A percentile compares a stretch with the other conserved stretches of the same genome.
phyloP scores from a whole-genome alignment of 441 rosid genomes.

The Pelargonium cotyledonis region DNA sequence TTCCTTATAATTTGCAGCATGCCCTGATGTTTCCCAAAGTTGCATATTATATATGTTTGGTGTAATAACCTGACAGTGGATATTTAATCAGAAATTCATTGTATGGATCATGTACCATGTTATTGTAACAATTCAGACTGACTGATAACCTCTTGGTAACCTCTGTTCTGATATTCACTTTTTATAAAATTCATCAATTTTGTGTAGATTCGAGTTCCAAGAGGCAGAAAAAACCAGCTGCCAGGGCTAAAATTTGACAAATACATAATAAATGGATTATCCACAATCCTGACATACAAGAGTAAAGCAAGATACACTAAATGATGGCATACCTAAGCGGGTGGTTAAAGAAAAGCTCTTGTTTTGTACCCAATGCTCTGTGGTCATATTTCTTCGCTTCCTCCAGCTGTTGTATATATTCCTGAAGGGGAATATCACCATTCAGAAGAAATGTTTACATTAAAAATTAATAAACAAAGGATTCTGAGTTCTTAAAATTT shows the following conservation, averaged over 20 bases:
- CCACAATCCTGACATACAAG: conserved; percentile 12
- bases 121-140: conserved; percentile 15
- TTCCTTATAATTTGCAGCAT: conserved; percentile 94
- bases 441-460: not conserved
- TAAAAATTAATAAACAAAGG: too few relatives aligned
- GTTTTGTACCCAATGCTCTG: conserved; percentile 77
- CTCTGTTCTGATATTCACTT: conserved; percentile 69
- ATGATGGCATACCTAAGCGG: conserved; percentile 49
- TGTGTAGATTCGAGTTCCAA: conserved; percentile 84
- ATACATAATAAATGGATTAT: conserved; percentile 15
- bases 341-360: conserved; percentile 94
- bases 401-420: conserved; percentile 59
- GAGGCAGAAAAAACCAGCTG: conserved; percentile 97
- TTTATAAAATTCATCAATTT: conserved; percentile 71
- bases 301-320: conserved; percentile 7
- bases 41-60: conserved; percentile 94
- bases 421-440: conserved; percentile 37
- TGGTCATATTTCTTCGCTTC: conserved; percentile 98
- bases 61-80: conserved; percentile 63
- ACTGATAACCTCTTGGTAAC: conserved; percentile 74
- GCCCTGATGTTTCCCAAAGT: conserved; percentile 99
- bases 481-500: not conserved
- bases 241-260: conserved; percentile 70
- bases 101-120: conserved; percentile 14
- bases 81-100: conserved; percentile 14